Base-by-base conservation (phyloP, 1,284 basidiomycete species). In the Ustilago nuda region DNA sequence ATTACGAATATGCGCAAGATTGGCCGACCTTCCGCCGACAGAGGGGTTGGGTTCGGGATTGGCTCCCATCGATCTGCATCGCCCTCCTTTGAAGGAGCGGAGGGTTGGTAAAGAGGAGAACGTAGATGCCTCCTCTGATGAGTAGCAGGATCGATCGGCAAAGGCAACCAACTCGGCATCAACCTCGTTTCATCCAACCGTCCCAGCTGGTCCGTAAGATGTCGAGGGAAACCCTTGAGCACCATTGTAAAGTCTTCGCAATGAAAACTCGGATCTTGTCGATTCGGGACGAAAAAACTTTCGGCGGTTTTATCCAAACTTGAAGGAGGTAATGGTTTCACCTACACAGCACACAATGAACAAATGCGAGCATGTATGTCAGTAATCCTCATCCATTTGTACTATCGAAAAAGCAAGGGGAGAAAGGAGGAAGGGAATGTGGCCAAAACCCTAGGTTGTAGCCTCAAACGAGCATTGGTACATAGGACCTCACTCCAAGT, bases 401-500 rank as follows among this genome's bases (percentile, higher is more conserved):
- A 9, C 37, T 36, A 6, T 19, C 48, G 4, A 41, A 1, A 51
- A 9, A 15, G 37, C 27, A 50, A 43, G 33, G 35, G 50, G 15
- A 43, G 48, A 33, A 33, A 30, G 55, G 32, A 53, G 60, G 39
- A 33, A 53, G 51, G 60, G 30, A 62, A 66, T 74, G 72, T 69
- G 52, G 61, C 64, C 30, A 48, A 67, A 46, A 70, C 72, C 76
- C 76, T 78, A 74, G 76, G 76, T 78, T 76, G 76, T 78, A 66
- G 68, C 76, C 72, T 68, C 68, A 71, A 71, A 72, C 63, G 56
- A 71, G 72, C 68, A 78, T 78, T 46, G 76, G 63, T 60, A 62
- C 72, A 66, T 78, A 78, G 72, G 61, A 54, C 69, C 76, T 78
- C 33, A 73, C 76, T 72, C 76, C 66, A 66, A 72, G 69, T 69